Evolutionary conservation across 2,329 filamentous ascomycete genomes (phyloP).

Genomic region (Aspergillus hortae): DNA sequence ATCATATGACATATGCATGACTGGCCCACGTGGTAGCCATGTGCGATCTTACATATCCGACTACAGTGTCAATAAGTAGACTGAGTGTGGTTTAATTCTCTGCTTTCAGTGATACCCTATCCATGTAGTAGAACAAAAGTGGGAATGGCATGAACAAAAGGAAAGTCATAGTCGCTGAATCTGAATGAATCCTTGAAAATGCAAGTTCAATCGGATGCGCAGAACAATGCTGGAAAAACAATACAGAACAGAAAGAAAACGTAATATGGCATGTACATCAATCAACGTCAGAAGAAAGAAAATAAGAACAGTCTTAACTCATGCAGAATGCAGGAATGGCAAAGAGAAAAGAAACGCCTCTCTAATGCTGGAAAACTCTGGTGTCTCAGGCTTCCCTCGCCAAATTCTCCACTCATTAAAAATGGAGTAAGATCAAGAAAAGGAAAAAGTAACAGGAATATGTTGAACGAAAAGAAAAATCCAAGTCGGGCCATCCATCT

Average conservation of each 20-base stretch:
- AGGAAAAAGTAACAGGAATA: constrained; percentile 9
- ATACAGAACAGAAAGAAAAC: constrained; percentile 61
- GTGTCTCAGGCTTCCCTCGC: constrained; percentile 16
- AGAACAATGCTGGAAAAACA: constrained; percentile 11
- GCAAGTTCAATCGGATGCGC: constrained; percentile 13
- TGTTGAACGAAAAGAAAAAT: constrained; percentile 15
- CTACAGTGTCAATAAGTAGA: neutral
- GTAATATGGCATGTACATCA: constrained; percentile 74
- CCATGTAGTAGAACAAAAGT: neutral
- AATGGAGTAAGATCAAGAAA: constrained; percentile 8
- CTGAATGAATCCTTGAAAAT: constrained; percentile 16
- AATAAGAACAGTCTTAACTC: constrained; percentile 9
- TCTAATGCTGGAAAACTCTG: constrained; percentile 25
- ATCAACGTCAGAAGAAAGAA: constrained; percentile 26
- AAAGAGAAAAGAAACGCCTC: constrained; percentile 15
- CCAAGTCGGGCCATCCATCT: constrained; percentile 34
- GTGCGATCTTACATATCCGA: neutral
- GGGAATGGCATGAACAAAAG: constrained; percentile 2
- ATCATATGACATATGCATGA: no score
- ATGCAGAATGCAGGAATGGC: constrained; percentile 16
- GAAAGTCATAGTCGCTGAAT: constrained; percentile 16
- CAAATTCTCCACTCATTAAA: constrained; percentile 4
- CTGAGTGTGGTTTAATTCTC: neutral
- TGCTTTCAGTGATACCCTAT: neutral
- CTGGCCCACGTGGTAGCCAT: neutral